Percentiles rank a stretch among this genome's conserved stretches.
These are phyloP conservation scores for Brassica incana DNA, from an alignment of 345 rosid species.

Conservation along the genomic window DNA sequence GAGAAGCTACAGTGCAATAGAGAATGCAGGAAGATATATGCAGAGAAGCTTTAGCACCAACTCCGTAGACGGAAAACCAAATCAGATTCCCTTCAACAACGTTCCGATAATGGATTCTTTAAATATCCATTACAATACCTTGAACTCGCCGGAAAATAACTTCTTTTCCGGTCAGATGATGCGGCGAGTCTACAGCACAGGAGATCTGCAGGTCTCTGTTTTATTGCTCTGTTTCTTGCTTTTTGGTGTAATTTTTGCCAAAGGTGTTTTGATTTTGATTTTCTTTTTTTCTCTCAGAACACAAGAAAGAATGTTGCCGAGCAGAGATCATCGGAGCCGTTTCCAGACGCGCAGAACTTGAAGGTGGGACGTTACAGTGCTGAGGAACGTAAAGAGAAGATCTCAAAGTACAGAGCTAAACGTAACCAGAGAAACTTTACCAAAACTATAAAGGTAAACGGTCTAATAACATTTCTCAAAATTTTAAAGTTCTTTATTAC, in stretches of 20 bases:
- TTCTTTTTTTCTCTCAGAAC: neutral
- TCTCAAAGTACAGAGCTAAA: slow-evolving; percentile 89
- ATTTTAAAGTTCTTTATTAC: neutral
- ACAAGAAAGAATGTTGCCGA: slow-evolving; percentile 26
- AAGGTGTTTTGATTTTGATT: neutral
- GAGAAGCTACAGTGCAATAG: slow-evolving; percentile 52
- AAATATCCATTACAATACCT: slow-evolving; percentile 40
- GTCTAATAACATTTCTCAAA: neutral
- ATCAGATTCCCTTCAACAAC: slow-evolving; percentile 43
- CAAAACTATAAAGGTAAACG: slow-evolving; percentile 83
- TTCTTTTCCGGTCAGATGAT: slow-evolving; percentile 59
- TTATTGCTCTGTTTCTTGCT: neutral
- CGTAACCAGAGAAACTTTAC: slow-evolving; percentile 84
- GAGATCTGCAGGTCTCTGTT: slow-evolving; percentile 64
- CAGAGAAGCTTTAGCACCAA: slow-evolving; percentile 77
- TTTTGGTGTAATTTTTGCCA: neutral
- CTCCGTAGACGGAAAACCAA: slow-evolving; percentile 55
- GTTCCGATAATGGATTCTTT: slow-evolving; percentile 54
- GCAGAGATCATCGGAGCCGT: slow-evolving; percentile 28
- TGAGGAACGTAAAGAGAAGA: slow-evolving; percentile 83
- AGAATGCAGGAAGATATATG: slow-evolving; percentile 55
- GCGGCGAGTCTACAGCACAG: slow-evolving; percentile 78
- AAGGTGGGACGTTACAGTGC: slow-evolving; percentile 83
- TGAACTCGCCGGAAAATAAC: slow-evolving; percentile 56
- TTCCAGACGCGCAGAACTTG: slow-evolving; percentile 54